phyloP scores from a whole-genome alignment of 2,329 filamentous ascomycete species.

The Fusarium sambucinum region DNA sequence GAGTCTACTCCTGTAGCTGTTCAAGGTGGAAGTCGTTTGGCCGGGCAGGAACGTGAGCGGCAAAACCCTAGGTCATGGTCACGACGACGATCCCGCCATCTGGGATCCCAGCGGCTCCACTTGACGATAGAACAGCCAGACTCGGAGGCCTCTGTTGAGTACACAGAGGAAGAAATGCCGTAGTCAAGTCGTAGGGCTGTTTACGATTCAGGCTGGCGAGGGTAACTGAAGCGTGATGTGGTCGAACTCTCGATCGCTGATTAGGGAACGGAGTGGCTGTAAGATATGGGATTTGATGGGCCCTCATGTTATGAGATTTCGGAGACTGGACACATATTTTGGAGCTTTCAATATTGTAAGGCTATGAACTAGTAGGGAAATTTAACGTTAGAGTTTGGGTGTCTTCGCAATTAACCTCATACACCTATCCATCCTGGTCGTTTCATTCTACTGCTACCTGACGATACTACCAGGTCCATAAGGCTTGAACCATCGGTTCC shows the following conservation, averaged over 20 bases:
- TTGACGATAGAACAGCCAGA: conserved; percentile 15
- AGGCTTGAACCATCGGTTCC: background rate
- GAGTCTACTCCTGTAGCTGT: background rate
- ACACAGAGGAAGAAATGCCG: background rate
- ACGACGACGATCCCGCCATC: background rate
- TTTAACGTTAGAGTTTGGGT: background rate
- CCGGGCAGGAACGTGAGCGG: background rate
- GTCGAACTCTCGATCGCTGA: background rate
- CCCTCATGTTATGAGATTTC: background rate
- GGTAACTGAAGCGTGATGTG: background rate
- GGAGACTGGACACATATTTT: background rate
- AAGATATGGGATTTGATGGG: background rate
- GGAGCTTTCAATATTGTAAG: background rate
- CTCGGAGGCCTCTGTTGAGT: background rate
- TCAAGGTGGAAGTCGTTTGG: background rate
- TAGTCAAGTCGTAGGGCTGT: conserved; percentile 1
- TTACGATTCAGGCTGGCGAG: background rate
- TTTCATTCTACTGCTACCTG: conserved; percentile 43
- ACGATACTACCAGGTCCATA: conserved; percentile 10
- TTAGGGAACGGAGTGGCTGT: conserved; percentile 11
- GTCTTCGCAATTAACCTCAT: background rate
- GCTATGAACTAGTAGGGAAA: background rate
- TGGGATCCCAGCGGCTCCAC: background rate
- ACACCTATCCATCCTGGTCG: background rate
- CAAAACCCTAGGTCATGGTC: background rate